Percentiles rank a stretch among this genome's conserved stretches.
Evolutionary conservation across 2,329 filamentous ascomycete genomes (phyloP).

Genomic region (Sporothrix humicola): DNA sequence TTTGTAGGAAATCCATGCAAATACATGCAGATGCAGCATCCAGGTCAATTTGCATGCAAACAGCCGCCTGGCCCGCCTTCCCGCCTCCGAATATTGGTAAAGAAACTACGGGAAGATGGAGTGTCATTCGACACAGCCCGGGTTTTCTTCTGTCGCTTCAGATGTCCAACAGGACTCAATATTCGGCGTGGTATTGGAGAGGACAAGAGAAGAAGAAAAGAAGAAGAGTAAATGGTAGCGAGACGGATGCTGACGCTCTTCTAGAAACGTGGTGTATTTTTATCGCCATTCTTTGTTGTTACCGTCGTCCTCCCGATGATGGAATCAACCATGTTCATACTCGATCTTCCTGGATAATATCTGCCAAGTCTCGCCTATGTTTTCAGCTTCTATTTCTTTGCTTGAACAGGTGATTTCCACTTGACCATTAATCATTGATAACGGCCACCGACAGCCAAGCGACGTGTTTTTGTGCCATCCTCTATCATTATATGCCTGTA

Average conservation of each 20-base stretch:
- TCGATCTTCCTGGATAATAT: background rate
- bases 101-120: background rate
- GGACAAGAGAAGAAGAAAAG: background rate
- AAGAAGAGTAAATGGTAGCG: too few species aligned
- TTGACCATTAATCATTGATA: background rate
- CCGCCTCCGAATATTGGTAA: background rate
- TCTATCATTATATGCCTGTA: background rate
- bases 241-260: background rate
- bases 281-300: background rate
- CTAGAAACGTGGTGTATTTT: constrained; percentile 13
- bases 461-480: background rate
- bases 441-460: constrained; percentile 15
- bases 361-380: background rate
- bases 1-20: too few species aligned
- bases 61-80: background rate
- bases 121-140: background rate
- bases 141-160: background rate
- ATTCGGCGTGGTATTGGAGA: background rate
- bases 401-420: background rate
- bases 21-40: too few species aligned
- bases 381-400: background rate
- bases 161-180: background rate
- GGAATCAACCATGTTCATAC: background rate
- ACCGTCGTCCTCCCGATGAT: background rate
- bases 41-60: background rate